Evolutionary conservation across 306 rosid species (phyloP).

Genomic region (Malus fusca): DNA sequence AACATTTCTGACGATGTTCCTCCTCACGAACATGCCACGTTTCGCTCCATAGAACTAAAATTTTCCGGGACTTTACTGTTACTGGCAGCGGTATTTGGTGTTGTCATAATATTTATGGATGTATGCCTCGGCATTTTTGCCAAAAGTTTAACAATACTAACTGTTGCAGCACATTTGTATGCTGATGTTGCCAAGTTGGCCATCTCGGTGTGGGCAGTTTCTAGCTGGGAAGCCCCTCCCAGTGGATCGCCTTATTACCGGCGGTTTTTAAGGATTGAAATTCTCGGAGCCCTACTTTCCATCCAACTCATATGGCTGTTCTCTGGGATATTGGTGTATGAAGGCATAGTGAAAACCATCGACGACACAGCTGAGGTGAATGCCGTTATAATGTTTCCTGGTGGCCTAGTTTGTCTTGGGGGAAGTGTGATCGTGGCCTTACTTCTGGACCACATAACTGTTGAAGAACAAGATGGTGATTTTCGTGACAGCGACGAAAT

Average conservation of each 20-base stretch:
- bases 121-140: conserved; percentile 43
- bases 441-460: conserved; percentile 40
- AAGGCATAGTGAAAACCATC: conserved; percentile 54
- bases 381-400: conserved; percentile 56
- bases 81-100: too few relatives aligned
- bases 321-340: conserved; percentile 62
- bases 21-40: too few relatives aligned
- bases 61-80: too few relatives aligned
- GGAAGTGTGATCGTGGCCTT: conserved; percentile 61
- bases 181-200: conserved; percentile 69
- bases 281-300: conserved; percentile 68
- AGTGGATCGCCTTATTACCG: conserved; percentile 40
- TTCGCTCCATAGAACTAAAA: too few relatives aligned
- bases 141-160: conserved; percentile 66
- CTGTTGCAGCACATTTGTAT: conserved; percentile 77
- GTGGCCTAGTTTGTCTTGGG: conserved; percentile 54
- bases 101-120: too few relatives aligned
- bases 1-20: too few relatives aligned
- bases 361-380: conserved; percentile 30
- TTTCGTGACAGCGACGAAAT: conserved; percentile 19
- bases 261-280: conserved; percentile 67
- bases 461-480: conserved; percentile 17
- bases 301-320: conserved; percentile 72
- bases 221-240: conserved; percentile 72
- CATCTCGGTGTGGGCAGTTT: conserved; percentile 69